Conservation (phyloP, 2,329 filamentous ascomycete genomes). For the Colletotrichum chlorophyti region DNA sequence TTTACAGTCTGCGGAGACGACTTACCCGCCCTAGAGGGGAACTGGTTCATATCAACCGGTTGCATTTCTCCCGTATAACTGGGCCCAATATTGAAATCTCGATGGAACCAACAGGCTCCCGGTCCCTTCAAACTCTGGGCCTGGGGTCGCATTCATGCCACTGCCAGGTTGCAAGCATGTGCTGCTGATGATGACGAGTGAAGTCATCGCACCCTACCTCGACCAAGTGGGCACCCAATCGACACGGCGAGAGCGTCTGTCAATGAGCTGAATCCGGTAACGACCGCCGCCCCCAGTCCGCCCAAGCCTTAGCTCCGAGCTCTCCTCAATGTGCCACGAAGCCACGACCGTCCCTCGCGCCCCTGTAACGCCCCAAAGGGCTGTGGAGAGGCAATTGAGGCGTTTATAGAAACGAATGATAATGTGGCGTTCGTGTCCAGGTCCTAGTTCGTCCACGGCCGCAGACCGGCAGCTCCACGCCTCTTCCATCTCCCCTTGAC, state of each 20-base stretch:
- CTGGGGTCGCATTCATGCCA: conserved; percentile 4
- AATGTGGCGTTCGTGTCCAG: conserved; percentile 16
- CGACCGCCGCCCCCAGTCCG: conserved; percentile 13
- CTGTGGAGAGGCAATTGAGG: no score
- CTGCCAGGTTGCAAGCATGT: conserved; percentile 5
- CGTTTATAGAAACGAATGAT: background rate
- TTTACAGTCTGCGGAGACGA: no score
- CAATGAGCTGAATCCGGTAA: conserved; percentile 24
- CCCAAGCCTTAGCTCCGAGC: conserved; percentile 22
- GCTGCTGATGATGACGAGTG: conserved; percentile 27
- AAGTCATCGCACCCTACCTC: conserved; percentile 25
- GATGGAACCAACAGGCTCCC: conserved; percentile 11
- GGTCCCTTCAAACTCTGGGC: background rate
- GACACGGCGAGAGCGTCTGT: conserved; percentile 1
- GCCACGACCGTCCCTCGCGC: conserved; percentile 2
- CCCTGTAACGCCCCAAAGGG: no score
- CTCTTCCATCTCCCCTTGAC: background rate
- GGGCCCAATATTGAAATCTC: conserved; percentile 4
- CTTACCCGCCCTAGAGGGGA: no score
- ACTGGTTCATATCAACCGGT: no score
- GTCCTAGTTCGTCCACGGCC: conserved; percentile 19
- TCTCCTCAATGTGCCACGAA: background rate
- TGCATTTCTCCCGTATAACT: conserved; percentile 2
- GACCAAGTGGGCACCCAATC: conserved; percentile 19
- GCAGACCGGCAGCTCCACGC: background rate